Percentiles rank a stretch among this genome's conserved stretches.
Evolutionary conservation across 2,329 filamentous ascomycete genomes (phyloP).

Genomic region (Aureobasidium vineae): DNA sequence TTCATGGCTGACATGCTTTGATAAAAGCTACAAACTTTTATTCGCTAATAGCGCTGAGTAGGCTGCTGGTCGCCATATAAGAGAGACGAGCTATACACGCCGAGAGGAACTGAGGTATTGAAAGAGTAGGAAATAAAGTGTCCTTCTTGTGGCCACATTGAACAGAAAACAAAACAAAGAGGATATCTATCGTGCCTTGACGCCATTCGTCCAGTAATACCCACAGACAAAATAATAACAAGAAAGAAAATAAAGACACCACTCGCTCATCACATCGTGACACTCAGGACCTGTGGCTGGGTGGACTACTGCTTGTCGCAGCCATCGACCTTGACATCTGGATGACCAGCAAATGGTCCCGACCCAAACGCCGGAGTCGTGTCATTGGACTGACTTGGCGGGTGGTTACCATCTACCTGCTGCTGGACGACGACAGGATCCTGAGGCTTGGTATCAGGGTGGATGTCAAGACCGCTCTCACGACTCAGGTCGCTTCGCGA

Average conservation of each 20-base stretch:
- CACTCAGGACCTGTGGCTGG: not conserved
- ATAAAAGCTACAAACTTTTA: not conserved
- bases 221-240: conserved; percentile 1
- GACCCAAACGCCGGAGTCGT: conserved; percentile 47
- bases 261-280: not conserved
- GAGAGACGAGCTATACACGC: not conserved
- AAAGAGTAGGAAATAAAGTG: not conserved
- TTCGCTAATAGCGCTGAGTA: not conserved
- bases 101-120: not conserved
- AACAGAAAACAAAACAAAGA: not conserved
- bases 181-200: conserved; percentile 19
- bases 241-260: not conserved
- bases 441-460: conserved; percentile 50
- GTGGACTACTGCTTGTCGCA: not conserved
- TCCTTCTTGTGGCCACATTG: not conserved
- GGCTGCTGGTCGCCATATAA: not conserved
- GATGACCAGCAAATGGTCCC: conserved; percentile 46
- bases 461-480: conserved; percentile 46
- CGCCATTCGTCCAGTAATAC: not conserved
- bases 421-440: conserved; percentile 48
- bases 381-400: conserved; percentile 46
- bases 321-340: conserved; percentile 27
- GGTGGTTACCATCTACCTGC: conserved; percentile 38
- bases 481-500: conserved; percentile 36
- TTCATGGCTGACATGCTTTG: not conserved